Base-by-base conservation (phyloP, 805 yeast genomes). In the Candida germanica region DNA sequence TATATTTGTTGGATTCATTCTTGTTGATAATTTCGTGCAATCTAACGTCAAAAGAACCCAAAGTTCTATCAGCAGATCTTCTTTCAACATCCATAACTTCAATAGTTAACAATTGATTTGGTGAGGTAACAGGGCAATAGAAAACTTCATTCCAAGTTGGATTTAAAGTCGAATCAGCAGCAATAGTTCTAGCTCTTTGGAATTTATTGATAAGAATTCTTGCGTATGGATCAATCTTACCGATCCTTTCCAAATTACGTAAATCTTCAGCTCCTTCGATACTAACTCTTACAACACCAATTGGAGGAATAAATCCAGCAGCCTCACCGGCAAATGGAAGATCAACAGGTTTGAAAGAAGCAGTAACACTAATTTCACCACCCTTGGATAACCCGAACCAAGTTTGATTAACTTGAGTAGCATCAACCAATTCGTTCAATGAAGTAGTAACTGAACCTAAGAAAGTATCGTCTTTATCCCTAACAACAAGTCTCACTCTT, bases 21-120 rank as follows among this genome's bases (percentile, higher is more conserved):
- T 75, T 80, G 43, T 75, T 73, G 54, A 91, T 78, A 48, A 87
- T 64, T 18, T 80, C 86, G 36, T 71, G 68, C 43, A 86, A 66
- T 49, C 78, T 76, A 14, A 93, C 62, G 50, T 80, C 82, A 63
- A 86, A 82, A 2, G 82, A 73, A 35, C 99, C 99, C 32, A 93
- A 73, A 4, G 94, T 77, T 51, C 96, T 79, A 60, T 93, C 98
- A 28, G 79, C 76, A n/a, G 83, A 76, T 36, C 65, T 73, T 40
- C 73, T 74, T 62, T 89, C 91, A 22, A 83, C 84, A 62, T 93
- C 98, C 96, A 93, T 85, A 5, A 80, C 94, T 56, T 93, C 98
- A 38, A 93, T 57, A 2, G 89, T 80, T 44, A 93, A 61, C 51
- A 74, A 80, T 59, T 89, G 97, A 54, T 83, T 82, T 16, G 87